Evolutionary conservation across 2,329 filamentous ascomycete species (phyloP).

Genomic region (Fusarium sterilihyphosum): DNA sequence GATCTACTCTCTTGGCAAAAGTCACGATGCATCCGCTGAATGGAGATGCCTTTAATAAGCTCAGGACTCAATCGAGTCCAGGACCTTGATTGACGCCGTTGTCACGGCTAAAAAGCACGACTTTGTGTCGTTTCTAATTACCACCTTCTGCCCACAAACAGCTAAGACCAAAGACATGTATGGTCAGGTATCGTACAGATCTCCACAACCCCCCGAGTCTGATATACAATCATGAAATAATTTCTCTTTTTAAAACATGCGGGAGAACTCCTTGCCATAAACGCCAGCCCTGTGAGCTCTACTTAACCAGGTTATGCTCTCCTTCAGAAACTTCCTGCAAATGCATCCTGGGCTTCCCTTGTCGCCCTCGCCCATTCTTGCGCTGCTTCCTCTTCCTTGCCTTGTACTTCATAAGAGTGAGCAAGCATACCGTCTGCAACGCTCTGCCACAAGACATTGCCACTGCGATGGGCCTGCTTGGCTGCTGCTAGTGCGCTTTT

Average conservation of each 20-base stretch:
- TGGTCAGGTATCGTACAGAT: conserved; percentile 39
- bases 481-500: conserved; percentile 78
- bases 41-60: conserved; percentile 25
- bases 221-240: conserved; percentile 43
- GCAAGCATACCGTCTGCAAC: conserved; percentile 83
- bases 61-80: conserved; percentile 25
- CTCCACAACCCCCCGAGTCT: conserved; percentile 26
- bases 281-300: conserved; percentile 34
- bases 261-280: conserved; percentile 40
- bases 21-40: conserved; percentile 11
- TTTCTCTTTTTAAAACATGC: conserved; percentile 35
- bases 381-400: conserved; percentile 61
- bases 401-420: conserved; percentile 78
- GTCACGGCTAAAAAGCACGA: conserved; percentile 26
- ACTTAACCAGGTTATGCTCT: conserved; percentile 13
- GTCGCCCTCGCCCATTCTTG: conserved; percentile 55
- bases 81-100: conserved; percentile 26
- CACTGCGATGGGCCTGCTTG: conserved; percentile 74
- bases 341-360: conserved; percentile 55
- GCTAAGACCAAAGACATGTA: conserved; percentile 32
- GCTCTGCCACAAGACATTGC: conserved; percentile 80
- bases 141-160: conserved; percentile 20
- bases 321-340: conserved; percentile 46
- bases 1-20: conserved; percentile 29
- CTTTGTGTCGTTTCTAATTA: conserved; percentile 35